Conservation (phyloP, 202 grass and related monocot genomes). For the Bolboschoenoplectus hybrid region DNA sequence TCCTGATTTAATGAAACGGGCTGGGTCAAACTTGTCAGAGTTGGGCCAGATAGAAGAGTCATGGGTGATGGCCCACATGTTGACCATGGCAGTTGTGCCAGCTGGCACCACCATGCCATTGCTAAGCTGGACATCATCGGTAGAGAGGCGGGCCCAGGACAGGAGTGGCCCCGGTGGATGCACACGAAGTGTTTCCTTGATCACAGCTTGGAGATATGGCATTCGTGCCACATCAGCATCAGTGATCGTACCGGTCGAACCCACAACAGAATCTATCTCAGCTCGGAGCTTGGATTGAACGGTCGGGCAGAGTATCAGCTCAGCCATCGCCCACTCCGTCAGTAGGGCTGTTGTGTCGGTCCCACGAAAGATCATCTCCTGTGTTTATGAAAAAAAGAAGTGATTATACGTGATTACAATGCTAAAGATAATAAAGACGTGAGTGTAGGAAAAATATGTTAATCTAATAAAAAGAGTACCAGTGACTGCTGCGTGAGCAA, state of each 20-base stretch:
- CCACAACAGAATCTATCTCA: slow-evolving; percentile 47
- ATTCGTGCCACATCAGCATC: slow-evolving; percentile 60
- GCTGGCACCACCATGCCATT: slow-evolving; percentile 76
- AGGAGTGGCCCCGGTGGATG: slow-evolving; percentile 79
- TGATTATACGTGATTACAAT: neutral
- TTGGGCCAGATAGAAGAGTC: slow-evolving; percentile 55
- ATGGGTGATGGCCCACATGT: slow-evolving; percentile 91
- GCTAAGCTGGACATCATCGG: slow-evolving; percentile 55
- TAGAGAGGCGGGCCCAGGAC: slow-evolving; percentile 75
- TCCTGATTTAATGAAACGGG: slow-evolving; percentile 50
- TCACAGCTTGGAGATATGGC: slow-evolving; percentile 69
- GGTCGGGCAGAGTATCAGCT: slow-evolving; percentile 54
- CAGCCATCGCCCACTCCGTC: slow-evolving; percentile 80
- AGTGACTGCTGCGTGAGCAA: neutral
- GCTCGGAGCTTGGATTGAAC: slow-evolving; percentile 52
- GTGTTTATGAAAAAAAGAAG: neutral
- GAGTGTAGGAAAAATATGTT: neutral
- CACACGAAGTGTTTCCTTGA: slow-evolving; percentile 71
- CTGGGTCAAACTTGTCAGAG: slow-evolving; percentile 46
- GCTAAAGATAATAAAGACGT: neutral
- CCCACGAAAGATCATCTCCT: slow-evolving; percentile 92
- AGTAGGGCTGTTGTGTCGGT: slow-evolving; percentile 79
- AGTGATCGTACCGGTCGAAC: neutral
- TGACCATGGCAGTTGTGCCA: slow-evolving; percentile 78
- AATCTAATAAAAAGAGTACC: neutral